Evolutionary conservation across 768 basidiomycete genomes (phyloP), one percentile per base, ranked within the genome.

Genomic region (Tylopilus rubrobrunneus): DNA sequence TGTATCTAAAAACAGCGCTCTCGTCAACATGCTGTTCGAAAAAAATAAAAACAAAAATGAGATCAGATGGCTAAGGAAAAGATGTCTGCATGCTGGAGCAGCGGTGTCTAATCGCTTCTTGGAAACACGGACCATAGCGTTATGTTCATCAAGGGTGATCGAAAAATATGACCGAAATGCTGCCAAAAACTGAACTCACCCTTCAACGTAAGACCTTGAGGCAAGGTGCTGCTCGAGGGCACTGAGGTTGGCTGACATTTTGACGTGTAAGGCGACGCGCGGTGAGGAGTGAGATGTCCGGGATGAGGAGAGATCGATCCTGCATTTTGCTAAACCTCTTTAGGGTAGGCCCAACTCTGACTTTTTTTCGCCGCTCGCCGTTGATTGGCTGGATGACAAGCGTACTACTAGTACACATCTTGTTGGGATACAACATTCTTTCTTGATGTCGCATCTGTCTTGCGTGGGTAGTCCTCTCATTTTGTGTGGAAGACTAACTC

Each of bases 91-190:
- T 75, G 70, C 70, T 80, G 76, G 73, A 74, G 73, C 81, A 83
- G 87, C 86, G 89, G 81, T 88, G 86, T 92, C 90, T 93, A 86
- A 77, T 84, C 88, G 84, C 87, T 82, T 84, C 87, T 92, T 85
- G 82, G 90, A 89, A 92, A 92, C 89, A 91, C 90, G 90, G 89
- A 92, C 90, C 91, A 91, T 88, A 88, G 87, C 87, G 69, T 75
- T 62, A 60, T 68, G 72, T 71, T 89, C 88, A 89, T 91, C 86
- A 79, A 62, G 65, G 55, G 57, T 48, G 56, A 56, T 61, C 53
- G 53, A 42, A 45, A 37, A 57, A 60, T 37, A 45, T 34, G 31
- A 31, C 42, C 48, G 27, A 40, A 46, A 45, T 33, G 49, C 37
- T 47, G 44, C 47, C 46, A 55, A n/a, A 46, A 55, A 50, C 34